Base-by-base conservation (phyloP, 2,329 filamentous ascomycete genomes). In the Ophiostoma novo-ulmi region DNA sequence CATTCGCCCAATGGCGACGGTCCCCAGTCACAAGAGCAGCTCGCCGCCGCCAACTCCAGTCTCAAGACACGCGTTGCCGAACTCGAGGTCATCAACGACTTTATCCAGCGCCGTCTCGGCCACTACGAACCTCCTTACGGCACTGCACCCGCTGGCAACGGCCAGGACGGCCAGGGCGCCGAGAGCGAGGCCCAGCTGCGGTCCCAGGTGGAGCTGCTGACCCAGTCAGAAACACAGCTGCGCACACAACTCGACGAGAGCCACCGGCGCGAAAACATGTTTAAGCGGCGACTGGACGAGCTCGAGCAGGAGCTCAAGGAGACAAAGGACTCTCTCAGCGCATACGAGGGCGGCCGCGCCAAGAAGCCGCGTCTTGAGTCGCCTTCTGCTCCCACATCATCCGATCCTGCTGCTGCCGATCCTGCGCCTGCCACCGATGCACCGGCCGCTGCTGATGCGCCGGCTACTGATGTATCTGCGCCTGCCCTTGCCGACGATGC, bases 11-110 rank as follows among this genome's bases (percentile, higher is more conserved):
- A 84, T 73, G 85, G 83, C 70, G 73, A 66, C 41, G 83, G 87
- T 5, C 88, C 91, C 0, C 90, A 93, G 77, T 90, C 89, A 3
- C 93, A 92, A 78, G 92, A 97, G 77, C 89, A 91, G 72, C 85
- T 97, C 35, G 83, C 93, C 69, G 89, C 90, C 1, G 87, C 90
- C 73, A 97, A 97, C 79, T 91, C 91, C 5, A 90, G 89, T 68
- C 84, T 98, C n/a, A 97, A 96, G 81, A 99, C 95, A 0, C 89
- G 95, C 61, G 94, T 99, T 44, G 95, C 90, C 75, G 95, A 99
- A 79, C 85, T 99, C 35, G 95, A 99, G 78, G 87, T 99, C 69
- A 97, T 99, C 82, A 97, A 94, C 76, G 91, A 91, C 77, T 83
- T 94, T 64, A 93, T 93, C 79, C 85, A 89, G 68, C 89, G 89